A percentile compares a stretch with the other conserved stretches of the same genome.
Conservation (phyloP, 495 filamentous ascomycete species). For the Rostrohypoxylon terebratum region DNA sequence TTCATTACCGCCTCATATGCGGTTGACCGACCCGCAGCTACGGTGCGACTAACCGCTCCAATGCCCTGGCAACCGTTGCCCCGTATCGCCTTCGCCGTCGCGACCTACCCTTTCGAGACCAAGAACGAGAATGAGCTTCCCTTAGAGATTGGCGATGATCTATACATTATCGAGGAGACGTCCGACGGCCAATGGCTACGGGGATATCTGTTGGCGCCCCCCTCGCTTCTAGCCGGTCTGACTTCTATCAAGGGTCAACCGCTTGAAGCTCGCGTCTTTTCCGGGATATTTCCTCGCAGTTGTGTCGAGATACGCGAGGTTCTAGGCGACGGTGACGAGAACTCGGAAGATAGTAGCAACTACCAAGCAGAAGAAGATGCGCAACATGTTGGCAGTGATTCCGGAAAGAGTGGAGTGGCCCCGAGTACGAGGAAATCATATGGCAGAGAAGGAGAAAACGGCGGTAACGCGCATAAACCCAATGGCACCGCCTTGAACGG, state of each 20-base stretch:
- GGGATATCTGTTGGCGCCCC: constrained; percentile 94
- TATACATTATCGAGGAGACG: constrained; percentile 98
- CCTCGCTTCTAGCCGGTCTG: constrained; percentile 89
- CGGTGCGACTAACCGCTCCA: constrained; percentile 50
- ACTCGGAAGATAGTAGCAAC: constrained; percentile 56
- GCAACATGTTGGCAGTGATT: constrained; percentile 54
- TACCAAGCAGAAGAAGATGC: constrained; percentile 45
- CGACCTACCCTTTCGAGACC: constrained; percentile 90
- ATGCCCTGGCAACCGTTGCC: constrained; percentile 99
- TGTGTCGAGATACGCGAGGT: constrained; percentile 87
- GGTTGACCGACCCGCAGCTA: constrained; percentile 50
- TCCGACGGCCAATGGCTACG: constrained; percentile 88
- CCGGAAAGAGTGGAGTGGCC: constrained; percentile 59
- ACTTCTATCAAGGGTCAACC: constrained; percentile 93
- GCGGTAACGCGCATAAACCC: constrained; percentile 36
- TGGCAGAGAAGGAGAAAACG: constrained; percentile 36
- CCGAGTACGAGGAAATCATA: constrained; percentile 49
- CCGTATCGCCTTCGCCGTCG: constrained; percentile 97
- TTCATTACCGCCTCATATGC: constrained; percentile 45
- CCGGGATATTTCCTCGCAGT: constrained; percentile 92
- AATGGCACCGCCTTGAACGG: constrained; percentile 45
- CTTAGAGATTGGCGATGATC: constrained; percentile 94
- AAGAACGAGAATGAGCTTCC: constrained; percentile 91
- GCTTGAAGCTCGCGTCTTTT: constrained; percentile 94
- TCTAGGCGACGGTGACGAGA: constrained; percentile 69